Evolutionary conservation across 1,284 basidiomycete genomes (phyloP).

Genomic region (Exsudoporus floridanus): DNA sequence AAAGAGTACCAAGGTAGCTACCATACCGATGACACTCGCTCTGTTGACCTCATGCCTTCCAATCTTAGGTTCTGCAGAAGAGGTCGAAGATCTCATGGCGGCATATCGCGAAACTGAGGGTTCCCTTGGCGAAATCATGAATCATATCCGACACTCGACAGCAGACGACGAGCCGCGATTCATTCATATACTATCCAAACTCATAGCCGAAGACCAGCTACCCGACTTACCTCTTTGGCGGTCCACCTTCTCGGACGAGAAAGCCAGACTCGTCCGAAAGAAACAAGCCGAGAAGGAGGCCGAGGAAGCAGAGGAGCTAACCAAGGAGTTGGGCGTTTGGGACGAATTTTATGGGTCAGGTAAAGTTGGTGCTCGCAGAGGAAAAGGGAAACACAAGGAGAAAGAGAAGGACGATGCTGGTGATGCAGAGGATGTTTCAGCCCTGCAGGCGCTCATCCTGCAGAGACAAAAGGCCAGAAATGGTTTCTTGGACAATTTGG

Average conservation of each 20-base stretch:
- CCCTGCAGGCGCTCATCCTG: conserved; percentile 80
- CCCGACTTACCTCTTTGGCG: conserved; percentile 65
- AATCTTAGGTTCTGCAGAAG: conserved; percentile 75
- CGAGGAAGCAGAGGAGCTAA: conserved; percentile 79
- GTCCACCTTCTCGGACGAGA: conserved; percentile 71
- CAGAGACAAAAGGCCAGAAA: conserved; percentile 73
- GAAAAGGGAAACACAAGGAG: conserved; percentile 56
- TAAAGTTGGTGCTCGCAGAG: conserved; percentile 62
- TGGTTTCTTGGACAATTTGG: conserved; percentile 73
- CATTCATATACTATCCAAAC: conserved; percentile 62
- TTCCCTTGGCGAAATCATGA: conserved; percentile 77
- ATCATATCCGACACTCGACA: conserved; percentile 80
- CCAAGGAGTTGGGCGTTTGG: conserved; percentile 90
- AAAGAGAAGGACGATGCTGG: conserved; percentile 49
- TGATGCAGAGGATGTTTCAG: conserved; percentile 63
- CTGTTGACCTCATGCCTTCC: conserved; percentile 4
- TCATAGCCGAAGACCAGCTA: conserved; percentile 67
- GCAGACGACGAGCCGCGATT: conserved; percentile 83
- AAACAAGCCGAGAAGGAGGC: conserved; percentile 80
- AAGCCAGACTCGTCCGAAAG: conserved; percentile 68
- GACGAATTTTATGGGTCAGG: conserved; percentile 92
- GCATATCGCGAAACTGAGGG: conserved; percentile 73
- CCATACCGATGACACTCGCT: background rate
- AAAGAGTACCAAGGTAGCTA: conserved; percentile 79
- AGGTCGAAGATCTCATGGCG: conserved; percentile 70